Base-by-base conservation (phyloP, 148 eudicot species). In the Dianthus caryophyllus region DNA sequence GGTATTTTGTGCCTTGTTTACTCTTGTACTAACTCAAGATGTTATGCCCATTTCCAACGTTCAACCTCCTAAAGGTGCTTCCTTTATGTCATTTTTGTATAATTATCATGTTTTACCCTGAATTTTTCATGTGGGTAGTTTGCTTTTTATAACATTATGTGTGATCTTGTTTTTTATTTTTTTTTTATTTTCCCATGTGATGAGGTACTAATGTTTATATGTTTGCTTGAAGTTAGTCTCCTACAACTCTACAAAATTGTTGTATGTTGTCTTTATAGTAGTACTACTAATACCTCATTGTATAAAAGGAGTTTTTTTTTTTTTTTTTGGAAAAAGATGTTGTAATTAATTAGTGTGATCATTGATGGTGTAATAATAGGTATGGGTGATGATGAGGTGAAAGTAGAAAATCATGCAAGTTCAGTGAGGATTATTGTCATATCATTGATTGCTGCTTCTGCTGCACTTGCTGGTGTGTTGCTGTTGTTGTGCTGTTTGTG, bases 51-150 rank as follows among this genome's bases (percentile, higher is more conserved):
- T 69, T 64, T 75, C 78, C 1, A 25, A 11, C 64, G 64, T 21
- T 70, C 78, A 75, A 75, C 70, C 74, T 51, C 74, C 78, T 3
- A 44, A 41, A 75, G 78, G 74, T 69, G 64, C 70, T 64, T 53
- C n/a, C 36, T 38, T 55, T 46, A 33, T 7, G 7, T 33, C 7
- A 2, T 33, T 33, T 33, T 33, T 33, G 38, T 3, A 16, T 0
- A 5, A 17, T 44, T 64, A 25, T 64, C 55, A 64, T 64, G 53
- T 64, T 29, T 64, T 41, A 5, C 0, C 1, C 16, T 0, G 52
- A 12, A 16, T 0, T 61, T 61, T 39, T 0, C 65, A 61, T 61
- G 65, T 61, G 48, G 49, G 65, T 61, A 18, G 3, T 58, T 39
- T 7, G 12, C 16, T 18, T 10, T 18, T 20, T 61, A 29, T 39